phyloP scores from a whole-genome alignment of 768 basidiomycete species.

The Pleurotus tuber-regium region DNA sequence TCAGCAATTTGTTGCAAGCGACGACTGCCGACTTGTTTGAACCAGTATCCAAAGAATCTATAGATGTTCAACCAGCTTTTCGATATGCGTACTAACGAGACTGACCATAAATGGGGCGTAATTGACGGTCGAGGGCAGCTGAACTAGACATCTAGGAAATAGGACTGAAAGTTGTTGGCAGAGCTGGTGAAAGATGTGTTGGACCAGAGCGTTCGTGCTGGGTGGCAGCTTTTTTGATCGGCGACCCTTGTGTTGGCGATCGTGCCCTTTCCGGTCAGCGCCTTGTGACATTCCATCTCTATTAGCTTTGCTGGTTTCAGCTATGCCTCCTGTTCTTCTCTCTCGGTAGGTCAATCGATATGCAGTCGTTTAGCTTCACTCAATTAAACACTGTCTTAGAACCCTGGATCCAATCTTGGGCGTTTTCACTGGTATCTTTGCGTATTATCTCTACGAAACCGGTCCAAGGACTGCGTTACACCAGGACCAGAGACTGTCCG shows the following conservation, averaged over 20 bases:
- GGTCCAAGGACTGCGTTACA: conserved; percentile 71
- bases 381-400: conserved; percentile 32
- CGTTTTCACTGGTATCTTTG: conserved; percentile 73
- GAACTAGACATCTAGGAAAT: conserved; percentile 39
- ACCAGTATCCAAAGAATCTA: conserved; percentile 84
- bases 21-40: conserved; percentile 86
- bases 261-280: conserved; percentile 9
- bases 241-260: conserved; percentile 11
- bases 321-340: conserved; percentile 51
- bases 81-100: conserved; percentile 8
- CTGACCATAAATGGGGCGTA: conserved; percentile 83
- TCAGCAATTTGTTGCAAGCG: conserved; percentile 82
- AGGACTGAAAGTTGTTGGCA: conserved; percentile 9
- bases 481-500: conserved; percentile 49
- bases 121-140: conserved; percentile 73
- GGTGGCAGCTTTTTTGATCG: conserved; percentile 13
- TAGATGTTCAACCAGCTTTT: conserved; percentile 5
- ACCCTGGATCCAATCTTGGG: conserved; percentile 71
- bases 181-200: conserved; percentile 2
- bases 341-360: conserved; percentile 40
- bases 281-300: too few relatives aligned
- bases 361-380: conserved; percentile 3
- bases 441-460: conserved; percentile 78
- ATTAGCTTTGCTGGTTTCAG: too few relatives aligned
- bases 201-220: conserved; percentile 10